phyloP scores from a whole-genome alignment of 352 stramenopile genomes.

The Pythium plurisporium region DNA sequence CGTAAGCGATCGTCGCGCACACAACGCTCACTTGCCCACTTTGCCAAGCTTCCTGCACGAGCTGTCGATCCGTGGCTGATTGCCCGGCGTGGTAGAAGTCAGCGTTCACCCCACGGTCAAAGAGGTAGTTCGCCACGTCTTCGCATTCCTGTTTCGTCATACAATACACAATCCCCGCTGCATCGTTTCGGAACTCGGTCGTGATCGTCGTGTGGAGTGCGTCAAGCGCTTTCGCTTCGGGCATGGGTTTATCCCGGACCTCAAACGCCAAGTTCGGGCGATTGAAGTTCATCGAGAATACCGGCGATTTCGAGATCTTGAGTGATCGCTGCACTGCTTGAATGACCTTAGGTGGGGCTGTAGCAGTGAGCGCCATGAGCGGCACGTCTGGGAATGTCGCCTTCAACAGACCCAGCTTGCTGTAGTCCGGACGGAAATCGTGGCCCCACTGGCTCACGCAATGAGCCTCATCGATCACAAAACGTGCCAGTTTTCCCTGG shows the following conservation, averaged over 20 bases:
- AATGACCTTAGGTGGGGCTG: constrained; percentile 84
- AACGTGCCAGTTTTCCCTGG: constrained; percentile 82
- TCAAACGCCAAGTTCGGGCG: constrained; percentile 92
- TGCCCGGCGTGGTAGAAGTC: constrained; percentile 92
- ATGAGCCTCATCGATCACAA: constrained; percentile 94
- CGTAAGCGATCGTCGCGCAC: constrained; percentile 95
- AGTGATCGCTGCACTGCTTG: constrained; percentile 69
- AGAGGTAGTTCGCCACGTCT: constrained; percentile 88
- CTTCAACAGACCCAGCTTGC: constrained; percentile 89
- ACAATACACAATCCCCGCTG: constrained; percentile 92
- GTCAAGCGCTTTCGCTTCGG: constrained; percentile 46
- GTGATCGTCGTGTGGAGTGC: constrained; percentile 48
- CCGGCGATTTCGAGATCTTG: constrained; percentile 62
- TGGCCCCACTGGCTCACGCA: constrained; percentile 89
- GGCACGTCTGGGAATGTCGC: constrained; percentile 87
- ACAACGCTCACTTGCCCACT: constrained; percentile 85
- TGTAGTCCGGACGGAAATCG: constrained; percentile 91
- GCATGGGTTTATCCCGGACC: constrained; percentile 65
- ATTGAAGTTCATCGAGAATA: constrained; percentile 93
- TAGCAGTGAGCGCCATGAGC: constrained; percentile 92
- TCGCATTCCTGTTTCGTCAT: constrained; percentile 93
- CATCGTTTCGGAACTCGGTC: constrained; percentile 38
- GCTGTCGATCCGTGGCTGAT: constrained; percentile 66
- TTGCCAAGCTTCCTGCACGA: constrained; percentile 77
- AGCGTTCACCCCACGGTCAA: constrained; percentile 79